Evolutionary conservation across 106 monocot species (phyloP), one percentile per base, ranked within the genome.

Genomic region (Platanthera guangdongensis): DNA sequence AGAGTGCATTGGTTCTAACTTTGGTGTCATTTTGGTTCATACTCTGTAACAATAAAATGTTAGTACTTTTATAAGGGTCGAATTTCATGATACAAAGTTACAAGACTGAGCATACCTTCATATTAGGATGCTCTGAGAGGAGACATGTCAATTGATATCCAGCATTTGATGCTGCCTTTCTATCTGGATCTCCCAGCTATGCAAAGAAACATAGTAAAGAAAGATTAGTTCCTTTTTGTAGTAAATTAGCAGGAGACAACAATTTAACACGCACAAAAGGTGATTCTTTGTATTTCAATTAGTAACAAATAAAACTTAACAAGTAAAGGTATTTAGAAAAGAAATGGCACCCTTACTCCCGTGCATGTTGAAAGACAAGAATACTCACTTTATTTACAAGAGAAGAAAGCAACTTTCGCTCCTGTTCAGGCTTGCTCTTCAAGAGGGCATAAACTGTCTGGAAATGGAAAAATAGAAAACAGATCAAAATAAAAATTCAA

Each of bases 321-420:
- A 67, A 53, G 8, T 10, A 53, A 4, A 53, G 14, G 14, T 14
- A 53, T 14, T 67, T 7, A 39, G 32, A 67, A 32, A 30, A 30
- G 13, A 12, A 39, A 25, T 67, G 32, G 4, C 67, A 19, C 18
- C 21, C 59, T 21, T 19, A 21, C n/a, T 7, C 57, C 57, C 59
- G 11, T 21, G 21, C 59, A 60, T 60, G 0, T 60, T 21, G 8
- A 60, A 7, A 7, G 21, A 51, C 1, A 62, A 78, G 4, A 78
- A 65, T 15, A 76, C 86, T 83, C 64, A 92, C 95, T 84, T 95
- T 95, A 80, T 95, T 95, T 70, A 95, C 92, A 84, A 95, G 85
- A 81, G 92, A 86, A 70, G 81, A 64, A 72, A 95, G 92, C 71
- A 95, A 82, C 53, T 80, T 88, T 8, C 92, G 87, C 76, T 95